These are phyloP conservation scores for Oryza brachyantha DNA, from an alignment of 176 grass and related monocot species.

Conservation along the genomic window DNA sequence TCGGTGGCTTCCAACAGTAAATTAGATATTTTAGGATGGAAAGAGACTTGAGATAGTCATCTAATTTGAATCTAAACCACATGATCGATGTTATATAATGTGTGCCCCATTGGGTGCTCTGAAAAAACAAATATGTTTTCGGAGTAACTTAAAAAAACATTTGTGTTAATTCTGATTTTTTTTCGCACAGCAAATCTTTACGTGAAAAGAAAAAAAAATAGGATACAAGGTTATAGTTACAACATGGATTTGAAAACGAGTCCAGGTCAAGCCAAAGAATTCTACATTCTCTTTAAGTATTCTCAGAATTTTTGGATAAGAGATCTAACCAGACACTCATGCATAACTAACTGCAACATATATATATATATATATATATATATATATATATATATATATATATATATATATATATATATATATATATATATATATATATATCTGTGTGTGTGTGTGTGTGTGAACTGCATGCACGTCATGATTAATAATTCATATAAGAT, in stretches of 20 bases:
- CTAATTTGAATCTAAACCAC: not conserved
- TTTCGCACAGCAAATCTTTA: not conserved
- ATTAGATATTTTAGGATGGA: constrained; percentile 9
- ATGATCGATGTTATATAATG: too few species aligned
- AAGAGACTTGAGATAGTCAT: not conserved
- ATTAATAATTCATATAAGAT: too few species aligned
- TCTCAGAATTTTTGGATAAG: not conserved
- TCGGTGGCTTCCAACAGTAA: not conserved
- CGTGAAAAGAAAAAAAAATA: not conserved
- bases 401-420: too few species aligned
- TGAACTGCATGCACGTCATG: too few species aligned
- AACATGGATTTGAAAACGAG: not conserved
- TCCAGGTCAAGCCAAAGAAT: too few species aligned
- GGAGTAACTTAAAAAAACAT: not conserved
- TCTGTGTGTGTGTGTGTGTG: too few species aligned
- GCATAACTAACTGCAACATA: too few species aligned
- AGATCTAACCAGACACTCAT: not conserved
- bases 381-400: too few species aligned
- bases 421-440: too few species aligned
- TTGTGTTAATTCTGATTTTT: too few species aligned
- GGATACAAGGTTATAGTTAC: too few species aligned
- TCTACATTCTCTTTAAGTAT: not conserved
- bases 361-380: too few species aligned
- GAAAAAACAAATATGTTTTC: not conserved
- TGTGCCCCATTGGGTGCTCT: not conserved